phyloP scores from a whole-genome alignment of 768 basidiomycete genomes.

The Rhizopogon rudus region DNA sequence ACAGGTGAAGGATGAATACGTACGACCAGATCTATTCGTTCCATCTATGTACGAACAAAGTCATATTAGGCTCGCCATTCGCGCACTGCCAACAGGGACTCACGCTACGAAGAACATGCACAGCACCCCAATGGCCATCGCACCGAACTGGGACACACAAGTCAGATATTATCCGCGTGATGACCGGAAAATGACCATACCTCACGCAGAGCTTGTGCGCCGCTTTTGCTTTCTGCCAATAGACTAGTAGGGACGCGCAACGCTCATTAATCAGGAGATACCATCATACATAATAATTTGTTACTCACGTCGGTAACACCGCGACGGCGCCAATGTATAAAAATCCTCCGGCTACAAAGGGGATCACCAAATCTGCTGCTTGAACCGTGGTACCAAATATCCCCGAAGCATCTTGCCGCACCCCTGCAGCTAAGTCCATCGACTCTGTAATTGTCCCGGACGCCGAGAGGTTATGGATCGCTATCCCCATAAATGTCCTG shows the following conservation, averaged over 20 bases:
- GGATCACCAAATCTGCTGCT: conserved; percentile 80
- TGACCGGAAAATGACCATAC: conserved; percentile 28
- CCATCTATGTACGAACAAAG: conserved; percentile 52
- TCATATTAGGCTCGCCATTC: background rate
- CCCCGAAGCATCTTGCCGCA: conserved; percentile 71
- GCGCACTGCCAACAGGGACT: conserved; percentile 31
- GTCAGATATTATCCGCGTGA: conserved; percentile 11
- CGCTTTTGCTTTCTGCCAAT: conserved; percentile 83
- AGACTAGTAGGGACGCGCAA: conserved; percentile 42
- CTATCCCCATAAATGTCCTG: conserved; percentile 87
- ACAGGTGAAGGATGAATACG: conserved; percentile 1
- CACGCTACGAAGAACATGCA: conserved; percentile 94
- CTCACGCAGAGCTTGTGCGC: conserved; percentile 87
- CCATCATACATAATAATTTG: conserved; percentile 1
- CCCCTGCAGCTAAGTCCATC: conserved; percentile 67
- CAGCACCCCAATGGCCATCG: conserved; percentile 85
- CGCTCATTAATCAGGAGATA: conserved; percentile 7
- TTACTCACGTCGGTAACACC: conserved; percentile 79
- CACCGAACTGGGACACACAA: conserved; percentile 61
- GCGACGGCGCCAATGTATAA: conserved; percentile 92
- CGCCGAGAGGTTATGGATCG: conserved; percentile 71
- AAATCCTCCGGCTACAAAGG: conserved; percentile 88
- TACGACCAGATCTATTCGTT: conserved; percentile 53
- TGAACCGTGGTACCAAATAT: conserved; percentile 80
- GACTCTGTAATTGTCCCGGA: conserved; percentile 35